phyloP scores from a whole-genome alignment of 2,329 filamentous ascomycete genomes.

The Raffaelea albimanens region DNA sequence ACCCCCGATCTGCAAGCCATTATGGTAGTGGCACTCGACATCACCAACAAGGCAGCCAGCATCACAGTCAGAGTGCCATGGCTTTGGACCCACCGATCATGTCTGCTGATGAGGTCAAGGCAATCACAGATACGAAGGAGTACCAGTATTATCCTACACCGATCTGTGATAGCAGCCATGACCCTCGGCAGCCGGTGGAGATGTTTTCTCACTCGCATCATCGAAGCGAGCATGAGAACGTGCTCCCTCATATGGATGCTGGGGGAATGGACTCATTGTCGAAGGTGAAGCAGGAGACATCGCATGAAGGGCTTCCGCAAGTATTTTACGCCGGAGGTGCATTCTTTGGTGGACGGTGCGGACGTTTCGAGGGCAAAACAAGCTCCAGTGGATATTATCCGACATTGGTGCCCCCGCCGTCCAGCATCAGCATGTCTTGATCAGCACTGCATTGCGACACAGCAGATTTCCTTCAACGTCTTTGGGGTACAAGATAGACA shows the following conservation, averaged over 20 bases:
- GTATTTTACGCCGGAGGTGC: constrained; percentile 33
- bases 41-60: constrained; percentile 17
- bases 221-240: constrained; percentile 22
- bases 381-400: constrained; percentile 46
- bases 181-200: constrained; percentile 35
- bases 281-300: constrained; percentile 39
- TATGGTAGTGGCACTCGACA: constrained; percentile 31
- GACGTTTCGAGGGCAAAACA: constrained; percentile 43
- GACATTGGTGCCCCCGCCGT: constrained; percentile 33
- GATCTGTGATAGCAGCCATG: constrained; percentile 38
- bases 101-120: constrained; percentile 40
- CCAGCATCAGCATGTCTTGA: constrained; percentile 35
- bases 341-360: constrained; percentile 32
- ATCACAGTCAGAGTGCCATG: constrained; percentile 32
- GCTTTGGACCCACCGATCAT: constrained; percentile 38
- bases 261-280: constrained; percentile 12
- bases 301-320: constrained; percentile 35
- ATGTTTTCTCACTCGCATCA: constrained; percentile 32
- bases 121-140: constrained; percentile 36
- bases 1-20: constrained; percentile 27
- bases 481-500: background rate
- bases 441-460: background rate
- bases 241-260: constrained; percentile 20
- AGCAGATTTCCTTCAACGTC: background rate
- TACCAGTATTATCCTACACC: constrained; percentile 46